phyloP scores from a whole-genome alignment of 1,284 basidiomycete species.

The Phylloporus sp. region DNA sequence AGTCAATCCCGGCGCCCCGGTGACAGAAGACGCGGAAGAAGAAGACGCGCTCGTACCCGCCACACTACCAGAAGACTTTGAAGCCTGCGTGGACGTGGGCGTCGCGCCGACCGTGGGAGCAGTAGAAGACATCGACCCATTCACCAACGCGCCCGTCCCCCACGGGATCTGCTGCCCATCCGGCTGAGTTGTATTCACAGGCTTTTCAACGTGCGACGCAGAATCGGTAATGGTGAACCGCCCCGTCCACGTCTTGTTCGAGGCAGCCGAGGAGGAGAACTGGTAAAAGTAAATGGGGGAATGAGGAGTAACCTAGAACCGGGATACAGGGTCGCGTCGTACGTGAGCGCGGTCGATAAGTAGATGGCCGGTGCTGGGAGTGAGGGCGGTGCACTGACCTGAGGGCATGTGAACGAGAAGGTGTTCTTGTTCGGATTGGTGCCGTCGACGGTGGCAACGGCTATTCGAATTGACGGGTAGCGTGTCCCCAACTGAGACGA shows the following conservation, averaged over 20 bases:
- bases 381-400: constrained; percentile 41
- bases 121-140: too few species aligned
- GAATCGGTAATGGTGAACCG: constrained; percentile 78
- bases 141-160: constrained; percentile 65
- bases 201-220: constrained; percentile 51
- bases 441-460: constrained; percentile 62
- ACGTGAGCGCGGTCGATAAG: constrained; percentile 1
- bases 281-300: constrained; percentile 83
- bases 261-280: constrained; percentile 52
- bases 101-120: too few species aligned
- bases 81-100: too few species aligned
- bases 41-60: not conserved
- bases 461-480: constrained; percentile 28
- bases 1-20: not conserved
- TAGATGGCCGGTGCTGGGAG: not conserved
- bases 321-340: not conserved
- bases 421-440: constrained; percentile 46
- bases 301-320: constrained; percentile 74
- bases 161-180: constrained; percentile 61
- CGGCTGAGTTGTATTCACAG: constrained; percentile 59
- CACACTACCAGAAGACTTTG: too few species aligned
- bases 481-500: not conserved
- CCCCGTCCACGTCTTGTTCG: constrained; percentile 70
- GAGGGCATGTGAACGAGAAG: constrained; percentile 70
- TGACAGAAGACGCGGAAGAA: not conserved